Conservation (phyloP, 2,329 filamentous ascomycete genomes). For the Sphaerulina musiva region DNA sequence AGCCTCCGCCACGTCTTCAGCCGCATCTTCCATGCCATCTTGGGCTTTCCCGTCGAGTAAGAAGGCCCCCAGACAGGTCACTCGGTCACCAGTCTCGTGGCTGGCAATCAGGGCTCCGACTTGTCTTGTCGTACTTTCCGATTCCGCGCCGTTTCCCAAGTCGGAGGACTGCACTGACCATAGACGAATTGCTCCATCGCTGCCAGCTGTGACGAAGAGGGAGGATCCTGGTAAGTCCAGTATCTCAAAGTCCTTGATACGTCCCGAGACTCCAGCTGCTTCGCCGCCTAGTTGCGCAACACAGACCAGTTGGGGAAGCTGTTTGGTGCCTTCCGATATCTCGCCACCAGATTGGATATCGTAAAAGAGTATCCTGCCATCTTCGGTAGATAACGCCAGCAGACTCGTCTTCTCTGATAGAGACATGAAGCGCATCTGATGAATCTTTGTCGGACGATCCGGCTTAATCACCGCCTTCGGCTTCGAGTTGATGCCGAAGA, state of each 20-base stretch:
- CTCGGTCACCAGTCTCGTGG: constrained; percentile 79
- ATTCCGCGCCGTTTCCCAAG: background rate
- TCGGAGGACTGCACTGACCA: constrained; percentile 48
- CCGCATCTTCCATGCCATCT: constrained; percentile 16
- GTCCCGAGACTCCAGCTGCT: constrained; percentile 55
- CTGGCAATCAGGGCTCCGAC: constrained; percentile 64
- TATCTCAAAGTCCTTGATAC: constrained; percentile 84
- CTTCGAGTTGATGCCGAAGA: constrained; percentile 83
- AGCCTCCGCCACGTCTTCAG: constrained; percentile 13
- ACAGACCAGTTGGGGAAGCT: constrained; percentile 35
- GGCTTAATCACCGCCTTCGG: constrained; percentile 69
- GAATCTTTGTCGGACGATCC: constrained; percentile 67
- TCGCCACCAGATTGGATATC: constrained; percentile 46
- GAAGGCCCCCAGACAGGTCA: constrained; percentile 83
- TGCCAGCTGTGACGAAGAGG: constrained; percentile 67
- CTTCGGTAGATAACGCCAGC: constrained; percentile 78
- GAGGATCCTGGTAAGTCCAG: constrained; percentile 45
- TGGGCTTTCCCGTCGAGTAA: constrained; percentile 53
- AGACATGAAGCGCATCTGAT: constrained; percentile 68
- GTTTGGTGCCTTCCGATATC: constrained; percentile 28
- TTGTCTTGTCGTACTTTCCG: constrained; percentile 33
- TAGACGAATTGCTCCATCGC: constrained; percentile 75
- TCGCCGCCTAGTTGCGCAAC: constrained; percentile 70
- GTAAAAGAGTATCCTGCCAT: constrained; percentile 80
- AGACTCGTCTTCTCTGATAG: constrained; percentile 37